These are phyloP conservation scores for Kwoniella sp. DNA, from an alignment of 768 basidiomycete genomes.

Conservation along the genomic window DNA sequence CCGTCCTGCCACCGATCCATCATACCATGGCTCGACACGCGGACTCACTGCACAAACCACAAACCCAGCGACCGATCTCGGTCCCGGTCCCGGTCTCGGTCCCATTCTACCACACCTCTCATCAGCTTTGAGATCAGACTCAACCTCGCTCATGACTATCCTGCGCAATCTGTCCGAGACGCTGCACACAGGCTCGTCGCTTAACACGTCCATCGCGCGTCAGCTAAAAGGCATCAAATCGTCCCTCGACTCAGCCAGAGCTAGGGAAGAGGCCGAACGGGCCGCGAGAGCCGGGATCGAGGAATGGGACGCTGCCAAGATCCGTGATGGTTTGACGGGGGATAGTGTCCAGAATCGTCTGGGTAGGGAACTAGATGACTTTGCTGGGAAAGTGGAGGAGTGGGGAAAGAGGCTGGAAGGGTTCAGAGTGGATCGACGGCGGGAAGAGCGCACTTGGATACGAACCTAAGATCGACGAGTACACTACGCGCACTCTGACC, in stretches of 20 bases:
- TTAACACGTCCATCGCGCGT: slow-evolving; percentile 13
- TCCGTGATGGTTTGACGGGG: slow-evolving; percentile 22
- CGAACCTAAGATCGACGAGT: background rate
- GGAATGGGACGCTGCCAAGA: slow-evolving; percentile 22
- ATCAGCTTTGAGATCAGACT: background rate
- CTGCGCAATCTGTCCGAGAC: slow-evolving; percentile 22
- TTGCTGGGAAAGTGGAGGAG: slow-evolving; percentile 16
- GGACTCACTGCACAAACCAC: background rate
- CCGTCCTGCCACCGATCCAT: too few relatives aligned
- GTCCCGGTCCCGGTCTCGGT: background rate
- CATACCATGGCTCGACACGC: background rate
- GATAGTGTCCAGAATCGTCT: background rate
- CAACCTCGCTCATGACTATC: slow-evolving; percentile 4
- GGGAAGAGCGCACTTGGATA: slow-evolving; percentile 10
- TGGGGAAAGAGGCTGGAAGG: slow-evolving; percentile 14
- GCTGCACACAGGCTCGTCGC: slow-evolving; percentile 21
- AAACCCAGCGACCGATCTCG: background rate
- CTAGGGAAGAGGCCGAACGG: slow-evolving; percentile 23
- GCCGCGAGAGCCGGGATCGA: slow-evolving; percentile 25
- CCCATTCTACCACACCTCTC: background rate
- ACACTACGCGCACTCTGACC: too few relatives aligned
- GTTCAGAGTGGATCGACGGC: background rate
- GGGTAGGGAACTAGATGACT: background rate
- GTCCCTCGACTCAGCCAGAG: slow-evolving; percentile 7
- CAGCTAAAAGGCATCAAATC: slow-evolving; percentile 27